A percentile compares a stretch with the other conserved stretches of the same genome.
Evolutionary conservation across 768 basidiomycete genomes (phyloP).

Genomic region (Rhizopogon rudus): DNA sequence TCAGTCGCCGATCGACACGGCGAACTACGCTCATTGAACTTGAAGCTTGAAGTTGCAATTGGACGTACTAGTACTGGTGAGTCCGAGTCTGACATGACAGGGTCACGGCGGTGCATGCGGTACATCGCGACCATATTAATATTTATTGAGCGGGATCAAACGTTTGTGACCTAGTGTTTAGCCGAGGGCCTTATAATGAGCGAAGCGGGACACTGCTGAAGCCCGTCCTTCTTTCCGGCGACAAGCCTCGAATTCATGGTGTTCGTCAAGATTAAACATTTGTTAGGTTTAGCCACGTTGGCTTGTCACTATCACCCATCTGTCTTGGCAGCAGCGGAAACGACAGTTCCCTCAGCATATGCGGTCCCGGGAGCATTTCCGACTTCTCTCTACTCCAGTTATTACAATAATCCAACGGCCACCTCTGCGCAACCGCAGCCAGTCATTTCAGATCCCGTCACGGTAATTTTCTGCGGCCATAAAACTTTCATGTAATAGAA

Average conservation of each 20-base stretch:
- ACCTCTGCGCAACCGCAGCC: constrained; percentile 73
- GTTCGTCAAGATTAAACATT: not conserved
- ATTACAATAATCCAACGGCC: constrained; percentile 70
- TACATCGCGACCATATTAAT: too few relatives aligned
- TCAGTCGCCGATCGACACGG: too few relatives aligned
- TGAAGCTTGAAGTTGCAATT: too few relatives aligned
- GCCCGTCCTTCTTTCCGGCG: too few relatives aligned
- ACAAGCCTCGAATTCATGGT: not conserved
- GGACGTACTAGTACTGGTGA: too few relatives aligned
- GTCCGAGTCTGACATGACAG: too few relatives aligned
- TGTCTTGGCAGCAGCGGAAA: constrained; percentile 4
- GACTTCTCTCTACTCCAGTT: constrained; percentile 55
- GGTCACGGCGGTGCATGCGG: too few relatives aligned
- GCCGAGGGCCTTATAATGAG: too few relatives aligned
- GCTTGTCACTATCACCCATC: not conserved
- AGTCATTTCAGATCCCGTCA: constrained; percentile 68
- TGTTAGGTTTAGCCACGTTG: not conserved
- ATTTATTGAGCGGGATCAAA: too few relatives aligned
- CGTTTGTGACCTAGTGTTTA: too few relatives aligned
- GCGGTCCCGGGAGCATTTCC: constrained; percentile 63
- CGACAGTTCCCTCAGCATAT: constrained; percentile 26
- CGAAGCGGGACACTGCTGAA: too few relatives aligned
- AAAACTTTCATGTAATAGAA: not conserved
- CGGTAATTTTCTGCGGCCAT: constrained; percentile 30
- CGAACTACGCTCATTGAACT: too few relatives aligned